Percentiles rank a stretch among this genome's conserved stretches.
Evolutionary conservation across 176 grass and related monocot species (phyloP).

Genomic region (Sorghum bicolor): DNA sequence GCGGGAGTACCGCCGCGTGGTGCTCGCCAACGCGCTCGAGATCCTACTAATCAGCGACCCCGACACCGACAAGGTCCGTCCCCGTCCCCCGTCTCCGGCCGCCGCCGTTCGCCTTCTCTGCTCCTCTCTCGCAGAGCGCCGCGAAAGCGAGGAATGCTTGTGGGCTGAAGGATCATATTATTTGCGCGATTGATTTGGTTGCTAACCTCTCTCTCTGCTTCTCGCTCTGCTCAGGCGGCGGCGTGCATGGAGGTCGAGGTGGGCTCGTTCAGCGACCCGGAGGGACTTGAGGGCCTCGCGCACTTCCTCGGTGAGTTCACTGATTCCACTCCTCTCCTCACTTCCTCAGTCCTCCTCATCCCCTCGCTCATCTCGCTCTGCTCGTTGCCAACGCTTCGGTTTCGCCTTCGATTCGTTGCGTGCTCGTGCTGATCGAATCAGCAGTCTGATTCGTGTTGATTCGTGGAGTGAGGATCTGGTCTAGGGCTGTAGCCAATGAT

Average conservation of each 20-base stretch:
- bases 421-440: constrained; percentile 2
- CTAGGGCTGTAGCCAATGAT: neutral
- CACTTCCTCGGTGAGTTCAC: constrained; percentile 88
- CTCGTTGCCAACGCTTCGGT: neutral
- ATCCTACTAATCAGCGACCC: constrained; percentile 90
- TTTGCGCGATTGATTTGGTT: neutral
- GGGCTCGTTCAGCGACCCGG: constrained; percentile 82
- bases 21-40: constrained; percentile 81
- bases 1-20: constrained; percentile 78
- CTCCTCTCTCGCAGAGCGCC: neutral
- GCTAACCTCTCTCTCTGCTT: neutral
- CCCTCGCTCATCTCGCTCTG: neutral
- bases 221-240: constrained; percentile 50
- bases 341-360: neutral
- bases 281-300: constrained; percentile 88
- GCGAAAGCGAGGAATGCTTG: neutral
- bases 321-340: neutral
- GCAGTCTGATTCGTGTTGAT: constrained; percentile 9
- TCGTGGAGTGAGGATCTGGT: constrained; percentile 10
- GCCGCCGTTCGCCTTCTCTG: neutral
- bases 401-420: constrained; percentile 6
- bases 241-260: constrained; percentile 91
- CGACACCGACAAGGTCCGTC: constrained; percentile 76
- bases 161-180: neutral
- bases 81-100: neutral